Evolutionary conservation across 2,329 filamentous ascomycete species (phyloP), one percentile per base, ranked within the genome.

Genomic region (Metarhizium brunneum): DNA sequence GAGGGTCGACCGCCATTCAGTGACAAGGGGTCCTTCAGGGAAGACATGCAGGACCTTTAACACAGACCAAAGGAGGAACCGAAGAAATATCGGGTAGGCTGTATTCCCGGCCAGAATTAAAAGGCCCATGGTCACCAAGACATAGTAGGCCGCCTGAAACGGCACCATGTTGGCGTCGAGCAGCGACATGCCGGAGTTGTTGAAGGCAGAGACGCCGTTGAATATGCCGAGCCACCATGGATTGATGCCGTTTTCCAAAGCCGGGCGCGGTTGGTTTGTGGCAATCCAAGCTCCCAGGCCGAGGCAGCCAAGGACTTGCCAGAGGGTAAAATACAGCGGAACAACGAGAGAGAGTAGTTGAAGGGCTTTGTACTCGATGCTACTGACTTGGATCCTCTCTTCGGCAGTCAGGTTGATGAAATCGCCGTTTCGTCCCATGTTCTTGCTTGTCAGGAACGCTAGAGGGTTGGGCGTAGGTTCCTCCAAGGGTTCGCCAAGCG

Each of bases 141-240:
- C 74, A 56, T 78, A 80, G 59, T 76, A 75, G 0, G 74, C 71
- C 36, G 71, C 71, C 56, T 81, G 77, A 56, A 85, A 86, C 0
- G 81, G 80, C 3, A 80, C 72, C 72, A 89, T 84, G 63, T 86
- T 87, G 45, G 79, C 77, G 64, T 88, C 84, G 13, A 87, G 69
- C 40, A 87, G 72, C 20, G 79, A 81, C 83, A 88, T 86, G 45
- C 85, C 84, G n/a, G 78, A 83, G 61, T 87, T 88, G 68, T 86
- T 87, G 68, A 88, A 88, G 0, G 84, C 85, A 18, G 82, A 86
- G 4, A 83, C 78, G 2, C 81, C 82, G 58, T 86, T 84, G 69
- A 88, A 88, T 48, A 83, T 77, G 45, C 85, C 85, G 2, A 83
- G 73, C 84, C 85, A 88, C 81, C 82, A 87, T 38, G 85, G 80